phyloP scores from a whole-genome alignment of 495 filamentous ascomycete species.

The Lepraria neglecta region DNA sequence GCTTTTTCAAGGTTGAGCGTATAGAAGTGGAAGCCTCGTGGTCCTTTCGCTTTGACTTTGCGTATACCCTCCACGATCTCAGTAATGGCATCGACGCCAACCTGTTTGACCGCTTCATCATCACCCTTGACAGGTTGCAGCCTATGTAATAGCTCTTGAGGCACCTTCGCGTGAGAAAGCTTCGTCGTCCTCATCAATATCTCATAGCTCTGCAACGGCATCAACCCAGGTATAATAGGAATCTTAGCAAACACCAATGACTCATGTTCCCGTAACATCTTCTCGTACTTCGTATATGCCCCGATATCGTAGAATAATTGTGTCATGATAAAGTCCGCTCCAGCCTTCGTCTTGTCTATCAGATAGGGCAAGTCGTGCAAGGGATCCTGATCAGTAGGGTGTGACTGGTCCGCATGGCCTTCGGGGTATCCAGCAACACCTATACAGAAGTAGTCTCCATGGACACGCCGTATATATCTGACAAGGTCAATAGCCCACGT shows the following conservation, averaged over 20 bases:
- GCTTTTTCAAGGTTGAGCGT: slow-evolving; percentile 95
- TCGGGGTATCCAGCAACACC: slow-evolving; percentile 94
- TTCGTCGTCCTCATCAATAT: slow-evolving; percentile 95
- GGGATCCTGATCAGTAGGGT: slow-evolving; percentile 70
- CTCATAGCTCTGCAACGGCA: slow-evolving; percentile 96
- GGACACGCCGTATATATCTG: slow-evolving; percentile 71
- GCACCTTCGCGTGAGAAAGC: slow-evolving; percentile 80
- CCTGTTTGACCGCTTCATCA: slow-evolving; percentile 80
- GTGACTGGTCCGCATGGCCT: slow-evolving; percentile 86
- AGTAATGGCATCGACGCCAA: slow-evolving; percentile 63
- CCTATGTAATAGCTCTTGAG: slow-evolving; percentile 57
- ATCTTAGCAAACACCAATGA: slow-evolving; percentile 84
- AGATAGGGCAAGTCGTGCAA: slow-evolving; percentile 80
- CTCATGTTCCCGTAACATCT: slow-evolving; percentile 67
- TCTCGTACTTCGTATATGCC: slow-evolving; percentile 75
- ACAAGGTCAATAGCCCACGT: slow-evolving; percentile 87
- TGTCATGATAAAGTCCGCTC: slow-evolving; percentile 99
- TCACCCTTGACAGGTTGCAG: slow-evolving; percentile 79
- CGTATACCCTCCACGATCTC: slow-evolving; percentile 68
- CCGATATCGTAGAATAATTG: slow-evolving; percentile 90
- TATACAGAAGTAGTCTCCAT: slow-evolving; percentile 95
- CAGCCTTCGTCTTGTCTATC: slow-evolving; percentile 83
- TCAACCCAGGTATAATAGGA: slow-evolving; percentile 87
- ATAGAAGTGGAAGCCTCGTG: slow-evolving; percentile 91
- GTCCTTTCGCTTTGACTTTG: slow-evolving; percentile 49